Evolutionary conservation across 345 rosid genomes (phyloP), one percentile per base, ranked within the genome.

Genomic region (Linum trigynum): DNA sequence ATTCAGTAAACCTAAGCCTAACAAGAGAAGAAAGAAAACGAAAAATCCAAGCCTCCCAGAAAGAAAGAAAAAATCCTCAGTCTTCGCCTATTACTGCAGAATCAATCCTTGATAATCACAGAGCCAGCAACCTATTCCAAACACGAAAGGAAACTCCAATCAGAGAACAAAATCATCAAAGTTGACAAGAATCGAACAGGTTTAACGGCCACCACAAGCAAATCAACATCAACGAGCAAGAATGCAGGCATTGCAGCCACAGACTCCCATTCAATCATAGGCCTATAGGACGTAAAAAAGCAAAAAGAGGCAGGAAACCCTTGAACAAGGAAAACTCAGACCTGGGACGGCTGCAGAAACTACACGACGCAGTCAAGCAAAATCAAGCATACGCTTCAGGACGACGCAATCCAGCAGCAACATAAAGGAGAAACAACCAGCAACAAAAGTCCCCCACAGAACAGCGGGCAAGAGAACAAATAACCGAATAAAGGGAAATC

Each of bases 21-120:
- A 38, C 11, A 23, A 23, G 32, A 23, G 32, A 23, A 23, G 0
- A 23, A 23, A 23, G 32, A 39, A 70, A 40, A 8, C 41, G 39
- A 38, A 39, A 59, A 58, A 42, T 14, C 38, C 17, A 70, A 57
- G 55, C 36, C 5, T 17, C 37, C 5, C 14, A 57, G 9, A n/a
- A n/a, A 42, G 66, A 51, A 65, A 61, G 5, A 48, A 55, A 17
- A 45, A 58, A 9, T 48, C 53, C 53, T 48, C 53, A 48, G 14
- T 48, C 53, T 48, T 48, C 53, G 53, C 53, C 53, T 48, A 48
- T 9, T 9, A 48, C 15, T 48, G 53, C 53, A 48, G 11, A 7
- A 9, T 3, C 53, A 48, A 41, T 41, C 45, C 53, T 48, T 48
- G 53, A 48, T 48, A 48, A 48, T 48, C 53, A 48, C 53, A 48